Evolutionary conservation across 257 asterid species (phyloP), one percentile per base, ranked within the genome.

Genomic region (Eustoma russellianum): DNA sequence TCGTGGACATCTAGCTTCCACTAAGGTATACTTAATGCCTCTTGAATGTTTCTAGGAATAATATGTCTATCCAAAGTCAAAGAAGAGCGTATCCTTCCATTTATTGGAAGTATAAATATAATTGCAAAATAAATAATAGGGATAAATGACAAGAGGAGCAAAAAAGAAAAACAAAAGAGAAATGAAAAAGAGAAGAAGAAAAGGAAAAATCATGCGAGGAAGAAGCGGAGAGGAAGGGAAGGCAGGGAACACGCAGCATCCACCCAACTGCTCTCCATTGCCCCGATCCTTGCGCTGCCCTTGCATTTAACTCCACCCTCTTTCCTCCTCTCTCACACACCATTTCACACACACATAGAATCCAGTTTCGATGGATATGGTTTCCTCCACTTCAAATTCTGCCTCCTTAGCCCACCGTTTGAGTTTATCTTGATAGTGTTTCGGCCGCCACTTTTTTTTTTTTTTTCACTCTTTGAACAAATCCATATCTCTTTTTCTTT

Each of bases 201-300:
- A 3, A n/a, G 2, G 49, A 45, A 7, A 17, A 13, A 14, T 38
- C 6, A 15, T 53, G 47, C 9, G 45, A 44, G 50, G 41, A 17
- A 55, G 35, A 10, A 5, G 18, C 14, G 1, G 40, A 17, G 60
- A 41, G 28, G 8, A 13, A 33, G 30, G 16, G 40, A 50, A 24
- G n/a, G n/a, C n/a, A n/a, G 41, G 35, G 44, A 47, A 38, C 43
- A 33, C 10, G 43, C 35, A 53, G 10, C 52, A 13, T 17, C 60
- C 46, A 41, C 45, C 7, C 40, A 16, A 56, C 60, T 77, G 70
- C 59, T 73, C 62, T n/a, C 60, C 50, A 66, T 46, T 69, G 72
- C 71, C 69, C 83, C 91, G 77, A 65, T 66, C 70, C 61, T 53
- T 61, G 62, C 81, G 89, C 74, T 67, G 63, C 72, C 66, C 68